Conservation (phyloP, 1,139 yeast species). For the Pichia kudriavzevii region DNA sequence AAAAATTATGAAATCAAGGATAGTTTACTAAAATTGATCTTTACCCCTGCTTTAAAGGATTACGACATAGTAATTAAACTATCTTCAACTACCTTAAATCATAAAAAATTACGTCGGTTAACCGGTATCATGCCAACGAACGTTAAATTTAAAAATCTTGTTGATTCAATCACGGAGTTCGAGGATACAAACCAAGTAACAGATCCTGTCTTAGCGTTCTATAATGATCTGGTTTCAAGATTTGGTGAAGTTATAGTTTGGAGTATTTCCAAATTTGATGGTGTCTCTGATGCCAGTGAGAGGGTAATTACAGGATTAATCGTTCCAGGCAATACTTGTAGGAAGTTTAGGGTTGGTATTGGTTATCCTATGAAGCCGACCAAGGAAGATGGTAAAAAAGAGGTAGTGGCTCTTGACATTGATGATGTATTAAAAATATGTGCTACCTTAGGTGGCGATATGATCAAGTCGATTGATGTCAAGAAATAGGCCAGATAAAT, state of each 20-base stretch:
- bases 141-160: slow-evolving; percentile 57
- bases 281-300: slow-evolving; percentile 37
- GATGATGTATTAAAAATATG: slow-evolving; percentile 13
- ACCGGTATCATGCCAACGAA: slow-evolving; percentile 51
- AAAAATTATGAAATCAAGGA: slow-evolving; percentile 24
- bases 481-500: no score
- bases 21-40: slow-evolving; percentile 47
- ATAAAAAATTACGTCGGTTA: slow-evolving; percentile 29
- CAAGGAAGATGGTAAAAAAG: slow-evolving; percentile 62
- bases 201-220: slow-evolving; percentile 51
- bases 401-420: slow-evolving; percentile 43
- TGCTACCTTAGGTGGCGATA: slow-evolving; percentile 58
- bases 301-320: slow-evolving; percentile 70
- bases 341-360: slow-evolving; percentile 71
- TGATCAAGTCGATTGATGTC: slow-evolving; percentile 28
- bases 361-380: slow-evolving; percentile 70
- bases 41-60: slow-evolving; percentile 76
- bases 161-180: slow-evolving; percentile 32
- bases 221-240: slow-evolving; percentile 48
- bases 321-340: slow-evolving; percentile 53
- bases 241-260: slow-evolving; percentile 49
- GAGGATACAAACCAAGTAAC: slow-evolving; percentile 36
- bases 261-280: slow-evolving; percentile 49
- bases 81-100: slow-evolving; percentile 29
- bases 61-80: slow-evolving; percentile 71